Percentiles rank a stretch among this genome's conserved stretches.
These are phyloP conservation scores for Azolla pinnata DNA, from an alignment of 75 land plant species.

Conservation along the genomic window DNA sequence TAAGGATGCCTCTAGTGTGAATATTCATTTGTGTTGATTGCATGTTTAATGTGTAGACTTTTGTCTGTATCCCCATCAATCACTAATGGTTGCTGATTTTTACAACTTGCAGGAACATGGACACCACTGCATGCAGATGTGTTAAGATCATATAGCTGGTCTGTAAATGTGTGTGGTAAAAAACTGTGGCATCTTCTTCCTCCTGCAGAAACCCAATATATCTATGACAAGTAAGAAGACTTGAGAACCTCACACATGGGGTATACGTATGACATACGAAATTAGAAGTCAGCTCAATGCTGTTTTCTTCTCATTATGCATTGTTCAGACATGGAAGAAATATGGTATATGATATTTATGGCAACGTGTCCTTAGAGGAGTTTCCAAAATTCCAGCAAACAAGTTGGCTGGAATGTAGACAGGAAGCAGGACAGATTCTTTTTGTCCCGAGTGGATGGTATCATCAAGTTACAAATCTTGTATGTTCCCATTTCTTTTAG, in stretches of 20 bases:
- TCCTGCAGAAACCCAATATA: constrained; percentile 54
- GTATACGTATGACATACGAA: too few relatives aligned
- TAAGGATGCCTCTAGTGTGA: too few relatives aligned
- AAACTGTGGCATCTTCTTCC: constrained; percentile 69
- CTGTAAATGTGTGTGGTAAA: constrained; percentile 75
- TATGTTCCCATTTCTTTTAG: too few relatives aligned
- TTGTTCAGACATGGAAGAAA: constrained; percentile 42
- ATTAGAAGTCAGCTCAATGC: too few relatives aligned
- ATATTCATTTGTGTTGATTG: too few relatives aligned
- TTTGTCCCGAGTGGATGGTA: constrained; percentile 95
- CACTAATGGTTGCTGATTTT: too few relatives aligned
- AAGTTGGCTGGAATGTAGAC: constrained; percentile 65
- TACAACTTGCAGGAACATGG: constrained; percentile 60
- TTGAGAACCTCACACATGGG: too few relatives aligned
- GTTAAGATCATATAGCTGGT: constrained; percentile 91
- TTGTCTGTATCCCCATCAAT: too few relatives aligned
- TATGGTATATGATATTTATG: constrained; percentile 62
- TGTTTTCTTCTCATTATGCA: neutral
- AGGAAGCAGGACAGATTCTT: constrained; percentile 55
- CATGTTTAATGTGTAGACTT: too few relatives aligned
- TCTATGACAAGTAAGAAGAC: constrained; percentile 53
- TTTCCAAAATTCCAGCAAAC: constrained; percentile 72
- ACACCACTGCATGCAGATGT: constrained; percentile 95
- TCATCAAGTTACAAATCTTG: constrained; percentile 89
- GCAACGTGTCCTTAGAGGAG: constrained; percentile 36